Conservation (phyloP, 257 asterid genomes). For the Craterostigma plantagineum region DNA sequence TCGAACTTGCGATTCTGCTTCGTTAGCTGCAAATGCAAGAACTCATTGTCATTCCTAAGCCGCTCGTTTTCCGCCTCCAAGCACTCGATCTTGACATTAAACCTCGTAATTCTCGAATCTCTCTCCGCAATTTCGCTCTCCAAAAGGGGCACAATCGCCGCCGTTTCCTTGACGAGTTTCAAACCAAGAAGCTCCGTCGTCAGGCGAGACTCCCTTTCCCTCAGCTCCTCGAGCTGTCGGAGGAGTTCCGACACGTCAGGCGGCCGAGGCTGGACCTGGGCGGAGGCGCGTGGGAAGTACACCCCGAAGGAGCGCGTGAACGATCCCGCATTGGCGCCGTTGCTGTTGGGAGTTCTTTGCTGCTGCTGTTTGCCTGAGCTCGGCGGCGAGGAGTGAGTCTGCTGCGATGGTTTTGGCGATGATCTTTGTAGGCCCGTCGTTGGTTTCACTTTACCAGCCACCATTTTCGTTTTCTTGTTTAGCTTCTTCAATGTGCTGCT, state of each 20-base stretch:
- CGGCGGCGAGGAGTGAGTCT: slow-evolving; percentile 5
- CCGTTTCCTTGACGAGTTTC: slow-evolving; percentile 41
- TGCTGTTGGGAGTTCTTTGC: slow-evolving; percentile 13
- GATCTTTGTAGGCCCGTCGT: slow-evolving; percentile 69
- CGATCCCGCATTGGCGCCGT: slow-evolving; percentile 13
- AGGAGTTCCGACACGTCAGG: slow-evolving; percentile 70
- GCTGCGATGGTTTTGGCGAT: slow-evolving; percentile 17
- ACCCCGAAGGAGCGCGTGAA: slow-evolving; percentile 61
- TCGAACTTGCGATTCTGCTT: slow-evolving; percentile 42
- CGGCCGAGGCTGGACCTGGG: slow-evolving; percentile 93
- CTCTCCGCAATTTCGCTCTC: slow-evolving; percentile 37
- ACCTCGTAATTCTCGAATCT: slow-evolving; percentile 37
- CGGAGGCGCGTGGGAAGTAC: slow-evolving; percentile 68
- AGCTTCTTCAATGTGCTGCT: too few species aligned
- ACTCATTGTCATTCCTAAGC: slow-evolving; percentile 50
- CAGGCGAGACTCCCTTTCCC: slow-evolving; percentile 54
- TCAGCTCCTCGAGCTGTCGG: slow-evolving; percentile 40
- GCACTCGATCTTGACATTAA: slow-evolving; percentile 38
- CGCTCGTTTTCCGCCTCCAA: slow-evolving; percentile 58
- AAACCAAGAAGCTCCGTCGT: slow-evolving; percentile 62
- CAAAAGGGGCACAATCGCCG: slow-evolving; percentile 53
- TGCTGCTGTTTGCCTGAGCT: slow-evolving; percentile 23
- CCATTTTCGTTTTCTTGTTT: slow-evolving; percentile 24
- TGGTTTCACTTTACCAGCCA: slow-evolving; percentile 64
- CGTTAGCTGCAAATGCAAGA: slow-evolving; percentile 36